Percentiles rank a stretch among this genome's conserved stretches.
Evolutionary conservation across 1,139 yeast species (phyloP).

Genomic region (Yamadazyma epiphylla): DNA sequence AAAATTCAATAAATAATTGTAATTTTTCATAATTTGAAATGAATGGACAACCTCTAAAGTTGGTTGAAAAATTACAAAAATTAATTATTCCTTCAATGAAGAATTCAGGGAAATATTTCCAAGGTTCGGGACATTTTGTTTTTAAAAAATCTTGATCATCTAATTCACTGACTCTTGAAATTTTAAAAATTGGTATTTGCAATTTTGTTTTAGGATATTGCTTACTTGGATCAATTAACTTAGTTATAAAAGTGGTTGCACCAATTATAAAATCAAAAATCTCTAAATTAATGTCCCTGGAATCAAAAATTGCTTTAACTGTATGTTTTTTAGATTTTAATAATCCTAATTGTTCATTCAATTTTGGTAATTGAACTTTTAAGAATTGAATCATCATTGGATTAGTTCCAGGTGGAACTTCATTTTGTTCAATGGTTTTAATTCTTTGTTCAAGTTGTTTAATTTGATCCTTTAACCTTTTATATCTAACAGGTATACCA

Average conservation of each 20-base stretch:
- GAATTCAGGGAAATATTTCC: constrained; percentile 84
- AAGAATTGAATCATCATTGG: constrained; percentile 29
- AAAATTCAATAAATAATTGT: constrained; percentile 63
- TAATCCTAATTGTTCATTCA: constrained; percentile 37
- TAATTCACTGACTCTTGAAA: constrained; percentile 43
- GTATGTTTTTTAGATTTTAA: constrained; percentile 49
- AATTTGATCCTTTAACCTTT: constrained; percentile 48
- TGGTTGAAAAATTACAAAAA: constrained; percentile 64
- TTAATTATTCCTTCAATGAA: constrained; percentile 79
- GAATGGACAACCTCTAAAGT: constrained; percentile 59
- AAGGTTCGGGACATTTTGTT: constrained; percentile 66
- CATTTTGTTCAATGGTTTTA: constrained; percentile 37
- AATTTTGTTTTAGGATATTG: constrained; percentile 53
- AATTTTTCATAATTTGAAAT: constrained; percentile 48
- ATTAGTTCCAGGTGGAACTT: constrained; percentile 23
- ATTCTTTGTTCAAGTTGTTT: constrained; percentile 53
- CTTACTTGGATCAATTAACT: constrained; percentile 70
- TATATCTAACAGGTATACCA: constrained; percentile 61
- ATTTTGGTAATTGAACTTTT: constrained; percentile 39
- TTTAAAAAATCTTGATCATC: constrained; percentile 70
- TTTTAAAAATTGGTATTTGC: constrained; percentile 64
- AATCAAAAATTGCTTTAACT: constrained; percentile 56
- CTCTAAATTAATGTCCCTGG: constrained; percentile 55
- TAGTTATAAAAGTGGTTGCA: constrained; percentile 64
- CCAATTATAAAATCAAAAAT: constrained; percentile 78